Conservation (phyloP, 352 stramenopile genomes). For the Pythium brassicae region DNA sequence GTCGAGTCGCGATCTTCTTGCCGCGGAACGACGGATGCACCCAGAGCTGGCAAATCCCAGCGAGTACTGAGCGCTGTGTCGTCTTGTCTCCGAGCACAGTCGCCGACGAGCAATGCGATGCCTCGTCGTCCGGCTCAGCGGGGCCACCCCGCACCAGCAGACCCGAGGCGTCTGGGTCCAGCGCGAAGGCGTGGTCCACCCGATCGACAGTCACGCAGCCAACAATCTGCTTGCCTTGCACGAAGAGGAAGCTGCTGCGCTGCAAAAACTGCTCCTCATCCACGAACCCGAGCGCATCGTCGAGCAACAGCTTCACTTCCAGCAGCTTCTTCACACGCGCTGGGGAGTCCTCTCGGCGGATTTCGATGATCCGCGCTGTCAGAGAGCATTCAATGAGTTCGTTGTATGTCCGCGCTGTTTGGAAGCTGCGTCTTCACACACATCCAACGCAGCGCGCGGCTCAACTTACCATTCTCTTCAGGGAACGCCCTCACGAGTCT, state of each 20-base stretch:
- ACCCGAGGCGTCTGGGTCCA: slow-evolving; percentile 20
- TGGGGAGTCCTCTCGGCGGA: slow-evolving; percentile 43
- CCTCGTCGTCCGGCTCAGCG: neutral
- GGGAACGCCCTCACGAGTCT: slow-evolving; percentile 39
- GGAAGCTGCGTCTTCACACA: neutral
- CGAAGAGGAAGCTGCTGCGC: slow-evolving; percentile 55
- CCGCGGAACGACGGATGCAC: slow-evolving; percentile 49
- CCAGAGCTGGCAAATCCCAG: slow-evolving; percentile 73
- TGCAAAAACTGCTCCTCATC: slow-evolving; percentile 45
- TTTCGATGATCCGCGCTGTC: slow-evolving; percentile 57
- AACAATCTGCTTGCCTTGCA: slow-evolving; percentile 52
- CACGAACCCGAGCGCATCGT: slow-evolving; percentile 68
- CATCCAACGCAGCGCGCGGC: neutral
- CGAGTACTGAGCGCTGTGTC: slow-evolving; percentile 8
- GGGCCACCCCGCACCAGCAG: neutral
- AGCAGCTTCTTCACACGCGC: slow-evolving; percentile 68
- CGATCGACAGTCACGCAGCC: slow-evolving; percentile 57
- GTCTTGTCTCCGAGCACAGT: neutral
- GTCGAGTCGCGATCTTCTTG: slow-evolving; percentile 46
- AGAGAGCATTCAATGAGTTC: neutral
- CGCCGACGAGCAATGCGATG: neutral
- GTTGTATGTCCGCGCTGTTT: too few species aligned
- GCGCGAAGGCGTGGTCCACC: slow-evolving; percentile 35
- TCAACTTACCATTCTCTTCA: slow-evolving; percentile 23
- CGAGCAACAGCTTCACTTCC: slow-evolving; percentile 64